A percentile compares a stretch with the other conserved stretches of the same genome.
These are phyloP conservation scores for Candida peoriensis DNA, from an alignment of 805 yeast species.

Conservation along the genomic window DNA sequence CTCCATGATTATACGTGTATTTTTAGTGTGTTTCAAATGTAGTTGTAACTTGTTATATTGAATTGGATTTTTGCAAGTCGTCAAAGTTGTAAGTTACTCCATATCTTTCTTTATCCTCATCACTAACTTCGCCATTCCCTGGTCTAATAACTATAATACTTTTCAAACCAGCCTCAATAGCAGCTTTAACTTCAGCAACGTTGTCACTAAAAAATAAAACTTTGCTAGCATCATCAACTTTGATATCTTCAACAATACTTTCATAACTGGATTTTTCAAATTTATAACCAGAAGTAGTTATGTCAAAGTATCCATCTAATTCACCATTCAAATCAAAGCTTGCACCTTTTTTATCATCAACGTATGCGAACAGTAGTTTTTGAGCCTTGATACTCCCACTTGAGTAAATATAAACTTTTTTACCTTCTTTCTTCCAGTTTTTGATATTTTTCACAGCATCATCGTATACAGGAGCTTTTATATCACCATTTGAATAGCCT, in stretches of 20 bases:
- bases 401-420: conserved; percentile 67
- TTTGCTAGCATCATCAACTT: conserved; percentile 20
- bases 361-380: conserved; percentile 66
- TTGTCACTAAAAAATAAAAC: conserved; percentile 79
- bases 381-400: conserved; percentile 91
- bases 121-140: conserved; percentile 57
- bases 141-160: conserved; percentile 62
- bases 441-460: conserved; percentile 65
- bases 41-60: neutral
- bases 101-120: conserved; percentile 27
- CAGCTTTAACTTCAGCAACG: conserved; percentile 72
- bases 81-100: conserved; percentile 27
- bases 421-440: conserved; percentile 28
- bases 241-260: conserved; percentile 44
- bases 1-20: neutral
- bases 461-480: conserved; percentile 67
- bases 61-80: conserved; percentile 14
- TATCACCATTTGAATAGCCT: conserved; percentile 75
- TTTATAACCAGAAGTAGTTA: conserved; percentile 77
- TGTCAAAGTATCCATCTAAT: conserved; percentile 74
- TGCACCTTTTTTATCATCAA: conserved; percentile 32
- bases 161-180: conserved; percentile 56
- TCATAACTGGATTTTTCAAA: conserved; percentile 50
- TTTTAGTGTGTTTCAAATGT: neutral
- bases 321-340: conserved; percentile 46